phyloP scores from a whole-genome alignment of 2,329 filamentous ascomycete genomes.

The Coleophoma cylindrospora region DNA sequence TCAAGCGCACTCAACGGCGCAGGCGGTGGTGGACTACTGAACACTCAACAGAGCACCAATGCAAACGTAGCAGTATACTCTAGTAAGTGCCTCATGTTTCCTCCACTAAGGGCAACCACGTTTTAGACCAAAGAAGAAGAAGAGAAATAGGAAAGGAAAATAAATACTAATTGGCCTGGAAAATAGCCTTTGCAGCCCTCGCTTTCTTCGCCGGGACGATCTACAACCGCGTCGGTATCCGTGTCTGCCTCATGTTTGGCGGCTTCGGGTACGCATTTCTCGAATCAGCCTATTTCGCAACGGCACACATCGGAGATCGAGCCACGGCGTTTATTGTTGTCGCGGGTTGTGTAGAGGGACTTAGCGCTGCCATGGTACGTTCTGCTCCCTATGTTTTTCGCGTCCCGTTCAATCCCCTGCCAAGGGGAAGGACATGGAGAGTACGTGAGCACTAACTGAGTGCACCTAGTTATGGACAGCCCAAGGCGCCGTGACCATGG shows the following conservation, averaged over 20 bases:
- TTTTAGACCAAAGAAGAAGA: background rate
- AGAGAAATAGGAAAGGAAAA: background rate
- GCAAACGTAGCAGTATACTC: slow-evolving; percentile 8
- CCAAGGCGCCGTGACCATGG: slow-evolving; percentile 80
- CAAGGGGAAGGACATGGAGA: background rate
- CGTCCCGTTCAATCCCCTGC: background rate
- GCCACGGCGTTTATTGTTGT: slow-evolving; percentile 2
- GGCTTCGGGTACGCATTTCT: slow-evolving; percentile 1
- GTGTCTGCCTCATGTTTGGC: slow-evolving; percentile 2
- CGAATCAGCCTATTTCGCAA: slow-evolving; percentile 4
- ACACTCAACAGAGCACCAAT: slow-evolving; percentile 1
- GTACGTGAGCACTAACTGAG: background rate
- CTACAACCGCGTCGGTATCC: slow-evolving; percentile 4
- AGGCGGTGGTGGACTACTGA: slow-evolving; percentile 2
- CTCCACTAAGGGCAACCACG: background rate
- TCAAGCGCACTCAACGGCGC: slow-evolving; percentile 1
- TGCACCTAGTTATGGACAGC: slow-evolving; percentile 58
- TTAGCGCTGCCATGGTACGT: slow-evolving; percentile 2
- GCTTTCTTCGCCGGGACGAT: slow-evolving; percentile 1
- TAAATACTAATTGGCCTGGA: no score
- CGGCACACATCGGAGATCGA: slow-evolving; percentile 2
- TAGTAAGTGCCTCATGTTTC: background rate
- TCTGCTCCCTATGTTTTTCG: background rate
- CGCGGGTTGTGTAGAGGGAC: slow-evolving; percentile 1
- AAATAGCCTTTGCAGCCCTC: background rate